phyloP scores from a whole-genome alignment of 1,284 basidiomycete genomes.

The Cystobasidium sp. region DNA sequence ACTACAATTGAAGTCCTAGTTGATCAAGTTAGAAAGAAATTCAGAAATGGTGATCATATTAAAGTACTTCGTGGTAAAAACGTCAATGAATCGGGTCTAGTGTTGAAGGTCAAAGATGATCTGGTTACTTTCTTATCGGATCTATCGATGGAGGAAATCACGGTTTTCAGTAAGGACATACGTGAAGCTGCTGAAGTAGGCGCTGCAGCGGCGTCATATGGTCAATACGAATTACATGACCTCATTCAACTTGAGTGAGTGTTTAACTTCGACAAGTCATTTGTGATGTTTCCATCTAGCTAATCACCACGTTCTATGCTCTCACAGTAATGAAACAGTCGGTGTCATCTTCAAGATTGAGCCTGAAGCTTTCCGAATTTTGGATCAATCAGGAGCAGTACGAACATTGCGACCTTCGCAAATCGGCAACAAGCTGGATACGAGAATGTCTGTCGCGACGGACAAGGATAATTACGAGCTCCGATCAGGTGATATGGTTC shows the following conservation, averaged over 20 bases:
- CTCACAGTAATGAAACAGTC: slow-evolving; percentile 77
- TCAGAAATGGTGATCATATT: slow-evolving; percentile 97
- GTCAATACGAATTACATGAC: slow-evolving; percentile 94
- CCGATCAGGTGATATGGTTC: slow-evolving; percentile 85
- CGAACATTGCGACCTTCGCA: slow-evolving; percentile 91
- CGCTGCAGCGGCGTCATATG: slow-evolving; percentile 82
- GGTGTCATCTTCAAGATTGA: slow-evolving; percentile 98
- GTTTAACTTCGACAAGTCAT: not conserved
- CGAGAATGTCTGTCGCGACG: slow-evolving; percentile 80
- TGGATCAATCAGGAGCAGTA: slow-evolving; percentile 90
- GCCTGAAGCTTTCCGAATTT: slow-evolving; percentile 88
- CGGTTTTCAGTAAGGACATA: slow-evolving; percentile 95
- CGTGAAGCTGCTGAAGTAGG: slow-evolving; percentile 97
- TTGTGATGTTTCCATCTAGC: not conserved
- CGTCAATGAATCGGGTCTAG: slow-evolving; percentile 91
- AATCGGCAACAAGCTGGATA: slow-evolving; percentile 84
- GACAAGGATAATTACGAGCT: slow-evolving; percentile 81
- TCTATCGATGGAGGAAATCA: slow-evolving; percentile 93
- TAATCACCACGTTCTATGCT: slow-evolving; percentile 40
- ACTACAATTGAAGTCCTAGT: slow-evolving; percentile 86
- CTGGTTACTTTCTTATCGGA: slow-evolving; percentile 97
- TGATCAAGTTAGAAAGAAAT: slow-evolving; percentile 86
- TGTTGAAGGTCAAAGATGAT: slow-evolving; percentile 76
- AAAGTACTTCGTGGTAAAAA: slow-evolving; percentile 97
- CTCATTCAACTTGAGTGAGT: slow-evolving; percentile 93